Evolutionary conservation across 169 alveolate species (phyloP).

Genomic region (Plasmodium falciparum): DNA sequence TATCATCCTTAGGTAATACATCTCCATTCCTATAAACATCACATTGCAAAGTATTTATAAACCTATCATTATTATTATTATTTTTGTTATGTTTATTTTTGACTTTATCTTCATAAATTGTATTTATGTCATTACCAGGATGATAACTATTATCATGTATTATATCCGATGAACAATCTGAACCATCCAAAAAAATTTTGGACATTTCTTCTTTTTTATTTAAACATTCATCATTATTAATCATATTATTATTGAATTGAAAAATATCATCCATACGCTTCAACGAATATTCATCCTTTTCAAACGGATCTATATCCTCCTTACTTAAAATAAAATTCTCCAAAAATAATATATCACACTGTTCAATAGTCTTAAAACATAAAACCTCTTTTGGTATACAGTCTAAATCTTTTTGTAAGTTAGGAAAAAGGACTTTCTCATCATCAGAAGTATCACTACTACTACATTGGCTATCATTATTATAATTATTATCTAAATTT

Average conservation of each 20-base stretch:
- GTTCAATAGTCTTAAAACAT: slow-evolving; percentile 29
- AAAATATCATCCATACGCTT: background rate
- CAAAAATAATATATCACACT: slow-evolving; percentile 11
- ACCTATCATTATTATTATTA: background rate
- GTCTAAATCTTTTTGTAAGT: slow-evolving; percentile 22
- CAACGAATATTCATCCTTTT: background rate
- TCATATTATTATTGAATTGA: background rate
- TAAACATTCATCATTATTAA: background rate
- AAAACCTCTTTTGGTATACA: slow-evolving; percentile 21
- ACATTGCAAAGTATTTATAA: background rate
- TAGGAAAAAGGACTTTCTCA: slow-evolving; percentile 7
- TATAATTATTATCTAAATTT: too few relatives aligned
- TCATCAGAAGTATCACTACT: background rate
- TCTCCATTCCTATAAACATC: slow-evolving; percentile 1
- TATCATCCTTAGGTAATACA: background rate
- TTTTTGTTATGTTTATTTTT: background rate
- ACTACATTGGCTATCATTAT: too few relatives aligned
- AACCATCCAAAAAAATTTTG: too few relatives aligned
- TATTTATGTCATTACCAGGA: background rate
- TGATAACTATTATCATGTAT: background rate
- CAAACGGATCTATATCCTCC: background rate
- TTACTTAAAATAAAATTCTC: slow-evolving; percentile 4
- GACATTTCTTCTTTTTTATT: background rate
- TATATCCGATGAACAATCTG: too few relatives aligned
- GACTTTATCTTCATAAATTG: background rate